Evolutionary conservation across 108 stramenopile species (phyloP).

Genomic region (Chaetoceros tenuissimus): DNA sequence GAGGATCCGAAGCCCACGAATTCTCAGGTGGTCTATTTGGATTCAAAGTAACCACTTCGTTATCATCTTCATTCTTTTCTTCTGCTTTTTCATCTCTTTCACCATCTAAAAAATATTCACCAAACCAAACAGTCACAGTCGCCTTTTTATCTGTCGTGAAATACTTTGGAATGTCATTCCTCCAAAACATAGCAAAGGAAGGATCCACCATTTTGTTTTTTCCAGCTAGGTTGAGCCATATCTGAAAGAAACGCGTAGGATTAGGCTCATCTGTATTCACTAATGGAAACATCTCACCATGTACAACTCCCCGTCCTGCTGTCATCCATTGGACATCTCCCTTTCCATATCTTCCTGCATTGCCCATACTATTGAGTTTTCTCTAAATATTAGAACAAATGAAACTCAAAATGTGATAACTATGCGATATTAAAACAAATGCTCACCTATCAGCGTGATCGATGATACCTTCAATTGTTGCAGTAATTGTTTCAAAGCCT

Average conservation of each 20-base stretch:
- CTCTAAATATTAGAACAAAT: conserved; percentile 38
- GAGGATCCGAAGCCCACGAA: conserved; percentile 46
- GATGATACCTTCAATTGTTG: conserved; percentile 56
- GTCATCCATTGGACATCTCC: conserved; percentile 92
- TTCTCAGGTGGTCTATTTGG: conserved; percentile 42
- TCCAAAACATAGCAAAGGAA: conserved; percentile 74
- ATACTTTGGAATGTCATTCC: conserved; percentile 40
- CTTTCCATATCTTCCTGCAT: conserved; percentile 52
- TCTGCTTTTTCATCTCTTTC: background rate
- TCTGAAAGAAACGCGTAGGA: conserved; percentile 46
- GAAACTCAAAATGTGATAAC: background rate
- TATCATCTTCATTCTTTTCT: background rate
- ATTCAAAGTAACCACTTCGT: conserved; percentile 1
- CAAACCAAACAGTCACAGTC: conserved; percentile 45
- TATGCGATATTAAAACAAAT: conserved; percentile 8
- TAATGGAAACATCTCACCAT: conserved; percentile 70
- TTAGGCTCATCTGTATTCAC: conserved; percentile 26
- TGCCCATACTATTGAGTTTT: conserved; percentile 71
- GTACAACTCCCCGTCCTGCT: conserved; percentile 73
- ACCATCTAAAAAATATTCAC: conserved; percentile 32
- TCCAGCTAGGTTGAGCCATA: conserved; percentile 81
- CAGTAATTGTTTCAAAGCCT: conserved; percentile 86
- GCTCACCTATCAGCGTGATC: conserved; percentile 24
- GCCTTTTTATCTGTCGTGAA: conserved; percentile 24
- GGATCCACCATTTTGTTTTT: conserved; percentile 70